Percentiles rank a stretch among this genome's conserved stretches.
Evolutionary conservation across 1,284 basidiomycete genomes (phyloP).

Genomic region (Naganishia sp.): DNA sequence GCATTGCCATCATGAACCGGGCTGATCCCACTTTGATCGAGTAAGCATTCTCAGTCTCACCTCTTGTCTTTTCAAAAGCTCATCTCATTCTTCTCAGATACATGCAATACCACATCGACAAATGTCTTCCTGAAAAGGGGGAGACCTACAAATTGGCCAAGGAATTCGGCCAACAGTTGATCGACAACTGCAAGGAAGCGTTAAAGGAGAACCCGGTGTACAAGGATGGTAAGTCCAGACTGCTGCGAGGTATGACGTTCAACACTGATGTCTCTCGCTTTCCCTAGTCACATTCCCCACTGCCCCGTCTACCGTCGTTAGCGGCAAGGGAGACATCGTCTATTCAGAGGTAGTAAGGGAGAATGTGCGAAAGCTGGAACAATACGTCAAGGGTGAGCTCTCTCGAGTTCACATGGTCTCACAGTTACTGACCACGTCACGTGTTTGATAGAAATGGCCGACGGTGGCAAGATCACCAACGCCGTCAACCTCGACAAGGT

Average conservation of each 20-base stretch:
- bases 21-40: constrained; percentile 84
- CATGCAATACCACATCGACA: constrained; percentile 94
- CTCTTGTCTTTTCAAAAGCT: neutral
- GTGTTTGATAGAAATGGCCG: constrained; percentile 76
- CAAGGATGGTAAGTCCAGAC: constrained; percentile 74
- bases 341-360: constrained; percentile 93
- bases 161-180: constrained; percentile 92
- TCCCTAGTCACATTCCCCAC: constrained; percentile 87
- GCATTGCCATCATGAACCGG: constrained; percentile 95
- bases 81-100: constrained; percentile 57
- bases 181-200: constrained; percentile 89
- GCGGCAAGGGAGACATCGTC: constrained; percentile 87
- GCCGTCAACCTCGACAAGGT: constrained; percentile 93
- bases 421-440: neutral
- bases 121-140: constrained; percentile 76
- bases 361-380: constrained; percentile 94
- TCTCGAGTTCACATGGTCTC: too few relatives aligned
- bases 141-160: constrained; percentile 92
- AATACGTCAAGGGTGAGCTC: constrained; percentile 73
- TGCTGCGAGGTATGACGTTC: neutral
- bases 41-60: constrained; percentile 37
- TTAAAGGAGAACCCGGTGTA: constrained; percentile 81
- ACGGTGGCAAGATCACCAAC: constrained; percentile 78
- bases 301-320: constrained; percentile 91
- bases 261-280: constrained; percentile 32